Evolutionary conservation across 495 filamentous ascomycete genomes (phyloP).

Genomic region (Podospora pseudocomata): DNA sequence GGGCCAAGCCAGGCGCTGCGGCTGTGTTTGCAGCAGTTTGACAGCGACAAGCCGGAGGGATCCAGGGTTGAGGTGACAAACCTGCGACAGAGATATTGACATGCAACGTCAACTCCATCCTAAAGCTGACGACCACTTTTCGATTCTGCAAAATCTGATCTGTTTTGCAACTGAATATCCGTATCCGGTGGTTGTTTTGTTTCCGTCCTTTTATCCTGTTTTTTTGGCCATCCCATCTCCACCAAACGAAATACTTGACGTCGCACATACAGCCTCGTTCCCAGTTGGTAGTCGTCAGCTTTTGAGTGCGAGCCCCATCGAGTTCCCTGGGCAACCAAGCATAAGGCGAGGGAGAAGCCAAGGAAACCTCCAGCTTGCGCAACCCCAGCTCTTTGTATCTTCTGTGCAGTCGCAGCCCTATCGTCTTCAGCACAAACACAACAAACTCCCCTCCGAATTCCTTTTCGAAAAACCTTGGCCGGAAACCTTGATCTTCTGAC

Average conservation of each 20-base stretch:
- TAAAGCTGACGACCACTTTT: not conserved
- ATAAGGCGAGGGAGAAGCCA: not conserved
- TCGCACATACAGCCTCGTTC: not conserved
- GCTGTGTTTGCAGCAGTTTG: constrained; percentile 4
- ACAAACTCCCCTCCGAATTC: not conserved
- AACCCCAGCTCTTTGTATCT: not conserved
- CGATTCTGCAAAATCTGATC: not conserved
- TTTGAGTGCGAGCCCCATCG: not conserved
- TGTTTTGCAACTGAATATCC: not conserved
- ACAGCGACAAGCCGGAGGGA: constrained; percentile 14
- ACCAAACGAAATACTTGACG: not conserved
- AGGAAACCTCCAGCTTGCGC: not conserved
- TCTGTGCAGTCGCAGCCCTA: not conserved
- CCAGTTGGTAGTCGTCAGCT: not conserved
- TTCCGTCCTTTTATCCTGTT: not conserved
- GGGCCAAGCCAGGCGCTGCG: constrained; percentile 8
- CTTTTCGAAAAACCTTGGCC: not conserved
- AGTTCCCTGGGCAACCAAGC: constrained; percentile 6
- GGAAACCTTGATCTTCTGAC: not conserved
- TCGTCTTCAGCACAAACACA: not conserved
- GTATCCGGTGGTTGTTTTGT: not conserved
- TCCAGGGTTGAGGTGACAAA: not conserved
- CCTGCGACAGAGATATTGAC: not conserved
- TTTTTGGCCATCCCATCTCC: not conserved
- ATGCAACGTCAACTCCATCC: not conserved